Evolutionary conservation across 2,329 filamentous ascomycete genomes (phyloP), one percentile per base, ranked within the genome.

Genomic region (Atkinsonella hypoxylon): DNA sequence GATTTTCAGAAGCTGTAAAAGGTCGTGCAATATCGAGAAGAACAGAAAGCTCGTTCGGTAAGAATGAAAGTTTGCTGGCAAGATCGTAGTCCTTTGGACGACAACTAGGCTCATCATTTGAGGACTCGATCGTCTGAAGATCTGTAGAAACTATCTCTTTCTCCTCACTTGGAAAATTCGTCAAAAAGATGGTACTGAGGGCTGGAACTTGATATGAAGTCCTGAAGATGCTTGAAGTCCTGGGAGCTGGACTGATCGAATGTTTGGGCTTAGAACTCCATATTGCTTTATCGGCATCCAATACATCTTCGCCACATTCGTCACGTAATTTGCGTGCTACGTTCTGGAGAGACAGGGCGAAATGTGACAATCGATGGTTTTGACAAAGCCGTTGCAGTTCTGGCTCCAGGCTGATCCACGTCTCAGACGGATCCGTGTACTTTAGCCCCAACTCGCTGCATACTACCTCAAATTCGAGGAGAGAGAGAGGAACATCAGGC

Each of bases 321-420:
- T 30, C 22, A 6, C 26, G 42, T 9, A 44, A 15, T 36, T 36
- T 36, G 11, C 34, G 34, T 4, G 20, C 42, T 9, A 20, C 44
- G 4, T 20, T 3, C 18, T 46, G 34, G 26, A 48, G 46, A 40
- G 13, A 18, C 8, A 3, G 41, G 22, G 45, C 34, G 31, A 44
- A 50, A 4, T 20, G 17, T 13, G 41, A 50, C 10, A 50, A 30
- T 15, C 20, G 17, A 26, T 15, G 32, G 30, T 50, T 50, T n/a
- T 22, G 20, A 12, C 30, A 34, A 12, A 50, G 30, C 15, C 48
- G 15, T 30, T 50, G 2, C 48, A 50, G 11, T 31, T 50, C 48
- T 15, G 48, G 26, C 6, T 20, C 22, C 12, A 50, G 31, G 32
- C 48, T 12, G 40, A 74, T 68, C 70, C 75, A 0, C 75, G 58